phyloP scores from a whole-genome alignment of 179 eudicot genomes.

The Vitellaria paradoxa region DNA sequence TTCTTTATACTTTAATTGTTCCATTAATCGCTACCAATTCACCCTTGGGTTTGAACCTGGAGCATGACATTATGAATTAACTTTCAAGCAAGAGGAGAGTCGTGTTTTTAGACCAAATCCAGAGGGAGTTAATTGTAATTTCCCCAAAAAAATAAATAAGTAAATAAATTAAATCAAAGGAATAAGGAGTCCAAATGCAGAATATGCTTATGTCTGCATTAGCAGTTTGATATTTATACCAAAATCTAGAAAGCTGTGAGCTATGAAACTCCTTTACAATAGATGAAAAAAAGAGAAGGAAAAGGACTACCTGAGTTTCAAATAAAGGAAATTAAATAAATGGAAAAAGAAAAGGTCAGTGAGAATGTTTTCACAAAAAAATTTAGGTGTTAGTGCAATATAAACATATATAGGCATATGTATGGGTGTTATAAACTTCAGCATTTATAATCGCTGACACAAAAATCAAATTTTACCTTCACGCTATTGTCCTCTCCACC shows the following conservation, averaged over 20 bases:
- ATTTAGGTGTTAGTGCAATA: not conserved
- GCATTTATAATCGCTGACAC: not conserved
- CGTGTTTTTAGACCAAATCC: no score
- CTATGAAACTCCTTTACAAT: not conserved
- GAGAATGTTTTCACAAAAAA: not conserved
- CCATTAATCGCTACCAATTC: no score
- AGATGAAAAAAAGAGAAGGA: not conserved
- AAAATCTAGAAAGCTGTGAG: not conserved
- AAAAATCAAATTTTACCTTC: conserved; percentile 57
- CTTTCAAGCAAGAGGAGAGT: no score
- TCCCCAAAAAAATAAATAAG: no score
- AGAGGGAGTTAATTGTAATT: no score
- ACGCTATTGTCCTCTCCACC: conserved; percentile 98
- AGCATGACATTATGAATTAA: no score
- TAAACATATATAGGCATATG: not conserved
- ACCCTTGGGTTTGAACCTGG: no score
- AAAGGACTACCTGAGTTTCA: not conserved
- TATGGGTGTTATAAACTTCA: not conserved
- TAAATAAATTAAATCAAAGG: not conserved
- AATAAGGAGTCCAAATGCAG: not conserved
- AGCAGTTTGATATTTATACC: not conserved
- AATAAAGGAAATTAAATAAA: not conserved
- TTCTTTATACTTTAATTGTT: no score
- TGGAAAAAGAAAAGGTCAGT: conserved; percentile 2
- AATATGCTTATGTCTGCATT: not conserved